Evolutionary conservation across 164 flowering plant genomes (phyloP).

Genomic region (Berberis vulgaris): DNA sequence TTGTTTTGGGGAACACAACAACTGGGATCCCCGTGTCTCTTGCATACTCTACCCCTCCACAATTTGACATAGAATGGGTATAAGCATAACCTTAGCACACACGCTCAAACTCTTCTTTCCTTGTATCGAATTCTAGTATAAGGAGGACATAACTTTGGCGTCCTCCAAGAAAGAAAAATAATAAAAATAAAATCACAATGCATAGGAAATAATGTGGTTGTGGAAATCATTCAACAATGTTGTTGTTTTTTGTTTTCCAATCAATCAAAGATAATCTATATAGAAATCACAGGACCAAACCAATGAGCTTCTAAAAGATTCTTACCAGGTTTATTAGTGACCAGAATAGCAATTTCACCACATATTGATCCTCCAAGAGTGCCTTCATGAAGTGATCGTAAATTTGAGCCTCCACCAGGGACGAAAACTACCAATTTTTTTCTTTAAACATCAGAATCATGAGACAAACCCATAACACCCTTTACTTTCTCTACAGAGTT

Average conservation of each 20-base stretch:
- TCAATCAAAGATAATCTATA: not conserved
- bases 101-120: too few species aligned
- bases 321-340: constrained; percentile 63
- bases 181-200: too few species aligned
- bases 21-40: constrained; percentile 61
- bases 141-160: not conserved
- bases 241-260: not conserved
- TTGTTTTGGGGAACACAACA: constrained; percentile 49
- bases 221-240: not conserved
- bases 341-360: constrained; percentile 67
- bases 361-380: constrained; percentile 32
- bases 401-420: constrained; percentile 94
- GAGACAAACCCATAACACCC: too few species aligned
- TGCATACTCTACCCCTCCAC: constrained; percentile 94
- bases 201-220: not conserved
- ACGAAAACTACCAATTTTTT: constrained; percentile 22
- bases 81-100: too few species aligned
- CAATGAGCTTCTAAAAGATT: too few species aligned
- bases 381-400: constrained; percentile 58
- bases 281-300: too few species aligned
- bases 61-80: constrained; percentile 28
- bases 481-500: too few species aligned
- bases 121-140: not conserved
- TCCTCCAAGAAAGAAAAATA: not conserved
- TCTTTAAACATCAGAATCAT: too few species aligned